Evolutionary conservation across 495 filamentous ascomycete species (phyloP), one percentile per base, ranked within the genome.

Genomic region (Tuber indicum): DNA sequence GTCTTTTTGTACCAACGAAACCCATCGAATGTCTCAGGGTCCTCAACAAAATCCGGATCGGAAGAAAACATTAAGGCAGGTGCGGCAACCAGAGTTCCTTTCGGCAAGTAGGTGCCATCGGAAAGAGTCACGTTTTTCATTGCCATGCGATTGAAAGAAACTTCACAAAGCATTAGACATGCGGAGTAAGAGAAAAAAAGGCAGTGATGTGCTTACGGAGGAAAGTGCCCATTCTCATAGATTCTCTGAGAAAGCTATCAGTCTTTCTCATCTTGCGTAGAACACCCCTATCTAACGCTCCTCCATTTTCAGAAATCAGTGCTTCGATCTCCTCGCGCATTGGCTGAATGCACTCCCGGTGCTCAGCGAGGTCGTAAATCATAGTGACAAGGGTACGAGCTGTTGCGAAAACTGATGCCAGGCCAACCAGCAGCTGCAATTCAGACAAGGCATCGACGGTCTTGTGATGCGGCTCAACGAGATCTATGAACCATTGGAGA

Each of bases 191-290:
- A 42, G 10, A 17, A 17, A 19, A 39, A 41, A 41, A 41, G 70
- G 19, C 39, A 21, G 23, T 1, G 16, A n/a, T 69, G 52, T 47
- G 62, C 76, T 76, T 70, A 83, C 66, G 36, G 2, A 52, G 23
- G 14, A 10, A 21, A 36, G n/a, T 26, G 86, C 87, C 83, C 41
- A 86, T 44, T 6, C 89, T 84, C 74, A 87, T 85, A 16, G 84
- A 84, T 77, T 90, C 89, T 70, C 87, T 87, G 72, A 90, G 85
- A 79, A 89, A 89, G 75, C 85, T 87, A 82, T 90, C 89, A 73
- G 90, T 74, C 79, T 88, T 88, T 73, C 84, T 84, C 76, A 90
- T 81, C 72, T 84, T 83, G 4, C 71, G 72, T 76, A 88, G 81
- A 72, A 83, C 85, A 21, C 85, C 84, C 72, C 86, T 86, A 43